A percentile compares a stretch with the other conserved stretches of the same genome.
Conservation (phyloP, 2,329 filamentous ascomycete species). For the Neopestalotiopsis clavispora region DNA sequence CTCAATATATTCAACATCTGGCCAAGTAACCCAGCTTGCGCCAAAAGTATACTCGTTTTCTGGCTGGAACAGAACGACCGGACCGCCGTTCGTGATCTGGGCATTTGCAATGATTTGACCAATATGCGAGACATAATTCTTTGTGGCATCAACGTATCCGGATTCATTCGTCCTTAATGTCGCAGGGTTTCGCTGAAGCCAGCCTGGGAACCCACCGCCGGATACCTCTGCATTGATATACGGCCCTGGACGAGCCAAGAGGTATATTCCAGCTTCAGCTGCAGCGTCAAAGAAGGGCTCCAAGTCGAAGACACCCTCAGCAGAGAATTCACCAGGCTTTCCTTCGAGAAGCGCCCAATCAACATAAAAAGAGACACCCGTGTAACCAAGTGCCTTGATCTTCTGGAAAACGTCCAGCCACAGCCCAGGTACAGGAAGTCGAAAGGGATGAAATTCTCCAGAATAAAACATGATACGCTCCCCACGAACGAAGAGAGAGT, state of each 20-base stretch:
- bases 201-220: slow-evolving; percentile 82
- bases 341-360: slow-evolving; percentile 82
- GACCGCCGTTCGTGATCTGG: slow-evolving; percentile 84
- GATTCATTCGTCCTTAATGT: slow-evolving; percentile 65
- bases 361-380: slow-evolving; percentile 78
- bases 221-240: slow-evolving; percentile 72
- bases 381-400: slow-evolving; percentile 81
- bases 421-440: slow-evolving; percentile 49
- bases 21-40: slow-evolving; percentile 56
- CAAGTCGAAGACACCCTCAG: slow-evolving; percentile 73
- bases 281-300: slow-evolving; percentile 81
- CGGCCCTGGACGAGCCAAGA: slow-evolving; percentile 71
- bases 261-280: slow-evolving; percentile 73
- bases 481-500: slow-evolving; percentile 69
- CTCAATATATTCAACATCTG: slow-evolving; percentile 71
- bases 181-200: slow-evolving; percentile 73
- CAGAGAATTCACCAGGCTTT: slow-evolving; percentile 70
- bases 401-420: slow-evolving; percentile 81
- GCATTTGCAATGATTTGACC: slow-evolving; percentile 71
- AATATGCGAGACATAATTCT: slow-evolving; percentile 65
- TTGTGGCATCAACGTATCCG: slow-evolving; percentile 67
- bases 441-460: slow-evolving; percentile 70
- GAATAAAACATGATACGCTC: slow-evolving; percentile 69
- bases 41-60: slow-evolving; percentile 78
- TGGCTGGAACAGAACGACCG: slow-evolving; percentile 77